Evolutionary conservation across 257 asterid species (phyloP).

Genomic region (Lavandula angustifolia): DNA sequence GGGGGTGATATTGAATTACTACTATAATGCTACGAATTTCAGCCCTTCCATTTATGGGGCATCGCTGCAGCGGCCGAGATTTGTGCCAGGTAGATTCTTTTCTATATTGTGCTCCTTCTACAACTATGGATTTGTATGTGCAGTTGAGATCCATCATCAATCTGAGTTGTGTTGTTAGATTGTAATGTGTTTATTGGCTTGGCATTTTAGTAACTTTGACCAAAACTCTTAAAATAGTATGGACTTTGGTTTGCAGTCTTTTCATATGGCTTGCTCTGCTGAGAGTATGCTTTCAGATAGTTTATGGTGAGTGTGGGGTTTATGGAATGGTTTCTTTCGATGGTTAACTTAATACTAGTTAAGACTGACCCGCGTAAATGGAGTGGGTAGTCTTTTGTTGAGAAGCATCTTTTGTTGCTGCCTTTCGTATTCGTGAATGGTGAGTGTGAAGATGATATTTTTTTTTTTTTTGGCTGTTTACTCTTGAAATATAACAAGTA

Average conservation of each 20-base stretch:
- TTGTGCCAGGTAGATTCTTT: constrained; percentile 31
- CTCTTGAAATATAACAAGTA: not conserved
- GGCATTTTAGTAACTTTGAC: not conserved
- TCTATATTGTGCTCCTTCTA: not conserved
- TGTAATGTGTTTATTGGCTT: constrained; percentile 4
- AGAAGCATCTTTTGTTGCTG: not conserved
- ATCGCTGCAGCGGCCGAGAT: constrained; percentile 35
- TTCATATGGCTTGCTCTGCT: constrained; percentile 17
- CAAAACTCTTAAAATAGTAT: not conserved
- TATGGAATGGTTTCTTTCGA: not conserved
- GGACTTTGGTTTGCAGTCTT: not conserved
- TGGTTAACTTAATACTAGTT: not conserved
- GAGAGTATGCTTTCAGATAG: constrained; percentile 3
- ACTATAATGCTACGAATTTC: constrained; percentile 32
- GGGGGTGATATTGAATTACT: constrained; percentile 31
- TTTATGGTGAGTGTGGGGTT: not conserved
- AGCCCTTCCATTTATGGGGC: constrained; percentile 37
- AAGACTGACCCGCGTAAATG: not conserved
- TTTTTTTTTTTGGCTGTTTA: not conserved
- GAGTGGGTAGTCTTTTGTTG: not conserved
- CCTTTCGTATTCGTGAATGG: not conserved
- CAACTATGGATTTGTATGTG: not conserved
- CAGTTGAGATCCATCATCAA: constrained; percentile 10
- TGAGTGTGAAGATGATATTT: not conserved
- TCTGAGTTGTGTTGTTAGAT: constrained; percentile 1